Conservation (phyloP, 352 stramenopile species). For the Globisporangium carolinianum region DNA sequence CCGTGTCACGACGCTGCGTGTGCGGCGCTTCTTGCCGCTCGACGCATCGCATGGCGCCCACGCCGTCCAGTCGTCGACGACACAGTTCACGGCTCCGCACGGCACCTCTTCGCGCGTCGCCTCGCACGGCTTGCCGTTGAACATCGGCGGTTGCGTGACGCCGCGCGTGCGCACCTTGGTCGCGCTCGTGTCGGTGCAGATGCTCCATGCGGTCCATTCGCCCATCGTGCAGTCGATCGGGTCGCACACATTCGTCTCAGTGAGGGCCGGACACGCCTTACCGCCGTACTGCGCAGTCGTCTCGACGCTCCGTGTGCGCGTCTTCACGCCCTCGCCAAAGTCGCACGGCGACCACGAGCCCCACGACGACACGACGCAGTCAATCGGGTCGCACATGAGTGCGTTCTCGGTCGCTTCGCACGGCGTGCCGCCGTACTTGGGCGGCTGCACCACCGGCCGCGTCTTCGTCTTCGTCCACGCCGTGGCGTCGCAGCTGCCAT, state of each 20-base stretch:
- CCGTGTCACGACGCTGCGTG: constrained; percentile 20
- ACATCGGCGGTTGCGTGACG: constrained; percentile 23
- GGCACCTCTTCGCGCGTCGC: constrained; percentile 25
- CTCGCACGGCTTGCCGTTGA: constrained; percentile 27
- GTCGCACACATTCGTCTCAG: constrained; percentile 27
- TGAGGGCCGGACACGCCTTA: constrained; percentile 17
- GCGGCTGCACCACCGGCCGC: constrained; percentile 19
- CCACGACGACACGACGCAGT: constrained; percentile 38
- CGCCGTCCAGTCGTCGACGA: constrained; percentile 27
- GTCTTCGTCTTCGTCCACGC: constrained; percentile 46
- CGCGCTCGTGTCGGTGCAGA: constrained; percentile 20
- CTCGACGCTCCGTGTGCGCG: constrained; percentile 17
- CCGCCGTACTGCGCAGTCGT: constrained; percentile 30
- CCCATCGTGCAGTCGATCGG: constrained; percentile 39
- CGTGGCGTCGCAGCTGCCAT: constrained; percentile 26
- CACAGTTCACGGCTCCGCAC: constrained; percentile 43
- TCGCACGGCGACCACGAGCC: constrained; percentile 28
- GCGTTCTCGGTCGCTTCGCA: constrained; percentile 44
- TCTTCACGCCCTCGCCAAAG: constrained; percentile 27
- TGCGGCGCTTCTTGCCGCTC: constrained; percentile 35
- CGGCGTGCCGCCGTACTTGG: constrained; percentile 28
- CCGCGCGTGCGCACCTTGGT: constrained; percentile 25
- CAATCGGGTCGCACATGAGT: constrained; percentile 35
- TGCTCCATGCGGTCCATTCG: constrained; percentile 24
- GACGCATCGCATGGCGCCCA: constrained; percentile 36